Evolutionary conservation across 1,284 basidiomycete genomes (phyloP), one percentile per base, ranked within the genome.

Genomic region (Ustilago sp.): DNA sequence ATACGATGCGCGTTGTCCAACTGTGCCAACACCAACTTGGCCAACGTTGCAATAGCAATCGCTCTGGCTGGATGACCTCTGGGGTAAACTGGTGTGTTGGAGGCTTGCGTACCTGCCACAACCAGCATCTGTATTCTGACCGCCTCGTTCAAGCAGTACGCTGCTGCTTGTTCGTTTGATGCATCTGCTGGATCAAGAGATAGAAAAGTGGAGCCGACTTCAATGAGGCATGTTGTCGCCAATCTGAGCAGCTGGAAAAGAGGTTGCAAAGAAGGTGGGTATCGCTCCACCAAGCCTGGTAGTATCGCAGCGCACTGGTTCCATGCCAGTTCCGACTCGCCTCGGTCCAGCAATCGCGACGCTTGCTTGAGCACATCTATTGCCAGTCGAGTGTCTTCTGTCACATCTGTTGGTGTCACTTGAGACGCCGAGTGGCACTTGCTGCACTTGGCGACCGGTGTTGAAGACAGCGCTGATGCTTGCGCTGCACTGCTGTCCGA

Each of bases 11-110:
- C 53, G 23, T 72, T 52, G 34, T 71, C 17, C 82, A 93, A 91
- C 79, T 93, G 93, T 0, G 93, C 91, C 0, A 90, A 89, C 7
- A 94, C 88, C 3, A 95, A 87, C 85, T 94, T 94, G 0, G 93
- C 94, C 17, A 94, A 88, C 82, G 95, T 93, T 2, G 92, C 91
- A 7, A 92, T 87, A 5, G 92, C 90, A 41, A 97, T 87, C 0
- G 90, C 93, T 5, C 93, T 89, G 0, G 92, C 89, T 0, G 95
- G 94, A 85, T 97, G 94, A 3, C 92, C 92, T 15, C 88, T 85
- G 0, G 88, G 85, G 31, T 93, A 89, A 4, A 93, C 83, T 2
- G 83, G 84, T 17, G 66, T 73, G 47, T 64, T 72, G 19, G 70
- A 73, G 2, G 81, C 73, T 48, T 83, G 79, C 17, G 91, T 86